phyloP scores from a whole-genome alignment of 2,329 filamentous ascomycete genomes.

The Cladosporium sp. region DNA sequence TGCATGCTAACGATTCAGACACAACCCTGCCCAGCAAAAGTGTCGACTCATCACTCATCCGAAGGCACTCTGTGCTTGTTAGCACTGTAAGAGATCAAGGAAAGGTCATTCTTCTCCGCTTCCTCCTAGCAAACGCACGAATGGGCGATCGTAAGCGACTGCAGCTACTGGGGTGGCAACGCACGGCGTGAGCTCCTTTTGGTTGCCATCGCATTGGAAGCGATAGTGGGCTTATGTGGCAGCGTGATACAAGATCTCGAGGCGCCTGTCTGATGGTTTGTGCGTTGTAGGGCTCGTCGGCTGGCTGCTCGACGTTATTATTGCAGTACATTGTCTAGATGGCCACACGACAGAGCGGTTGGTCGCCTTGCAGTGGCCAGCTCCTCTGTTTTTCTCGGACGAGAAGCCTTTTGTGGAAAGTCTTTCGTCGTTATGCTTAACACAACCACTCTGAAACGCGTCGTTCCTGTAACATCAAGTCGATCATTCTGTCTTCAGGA shows the following conservation, averaged over 20 bases:
- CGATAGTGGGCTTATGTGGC: neutral
- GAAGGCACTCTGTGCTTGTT: neutral
- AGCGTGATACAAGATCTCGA: slow-evolving; percentile 7
- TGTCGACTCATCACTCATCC: neutral
- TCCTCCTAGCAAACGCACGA: neutral
- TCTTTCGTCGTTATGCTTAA: neutral
- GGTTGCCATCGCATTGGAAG: neutral
- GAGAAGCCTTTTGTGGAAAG: neutral
- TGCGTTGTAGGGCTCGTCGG: neutral
- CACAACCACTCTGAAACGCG: neutral
- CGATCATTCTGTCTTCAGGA: slow-evolving; percentile 4
- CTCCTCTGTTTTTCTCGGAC: neutral
- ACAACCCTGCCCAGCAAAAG: neutral
- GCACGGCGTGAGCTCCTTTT: neutral
- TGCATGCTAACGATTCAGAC: neutral
- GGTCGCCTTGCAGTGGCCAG: neutral
- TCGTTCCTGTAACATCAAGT: neutral
- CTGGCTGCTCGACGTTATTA: neutral
- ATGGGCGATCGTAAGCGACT: neutral
- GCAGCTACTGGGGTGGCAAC: neutral
- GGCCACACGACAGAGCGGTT: neutral
- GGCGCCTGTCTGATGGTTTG: slow-evolving; percentile 4
- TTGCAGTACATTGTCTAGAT: neutral
- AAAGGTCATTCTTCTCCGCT: neutral
- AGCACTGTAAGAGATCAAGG: no score